Conservation (phyloP, 148 eudicot genomes). For the Vaccinium myrtillus region DNA sequence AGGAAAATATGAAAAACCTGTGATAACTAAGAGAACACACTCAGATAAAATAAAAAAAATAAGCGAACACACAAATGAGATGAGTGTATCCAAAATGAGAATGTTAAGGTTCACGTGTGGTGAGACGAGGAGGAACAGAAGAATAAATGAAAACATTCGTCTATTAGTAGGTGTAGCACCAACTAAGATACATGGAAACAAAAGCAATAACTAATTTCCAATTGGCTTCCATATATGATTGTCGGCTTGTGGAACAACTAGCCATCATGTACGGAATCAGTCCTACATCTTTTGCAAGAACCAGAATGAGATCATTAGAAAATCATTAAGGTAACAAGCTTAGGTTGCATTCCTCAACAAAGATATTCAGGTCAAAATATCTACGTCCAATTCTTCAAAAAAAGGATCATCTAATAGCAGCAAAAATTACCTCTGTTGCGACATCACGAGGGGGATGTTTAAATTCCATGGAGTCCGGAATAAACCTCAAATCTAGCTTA, state of each 20-base stretch:
- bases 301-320: neutral
- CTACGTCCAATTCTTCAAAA: neutral
- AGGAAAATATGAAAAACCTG: neutral
- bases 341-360: neutral
- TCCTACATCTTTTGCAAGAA: neutral
- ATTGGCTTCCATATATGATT: neutral
- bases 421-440: conserved; percentile 68
- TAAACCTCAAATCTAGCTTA: conserved; percentile 88
- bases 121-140: neutral
- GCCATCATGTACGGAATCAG: neutral
- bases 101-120: neutral
- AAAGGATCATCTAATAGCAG: neutral
- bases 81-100: neutral
- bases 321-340: neutral
- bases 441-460: conserved; percentile 85
- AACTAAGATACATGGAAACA: neutral
- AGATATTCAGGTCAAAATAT: neutral
- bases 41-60: too few relatives aligned
- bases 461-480: conserved; percentile 89
- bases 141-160: neutral
- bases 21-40: neutral
- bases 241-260: neutral
- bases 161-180: neutral
- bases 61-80: neutral
- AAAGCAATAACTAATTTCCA: neutral